These are phyloP conservation scores for Paecilomyces sp. DNA, from an alignment of 2,329 filamentous ascomycete genomes.

Conservation along the genomic window DNA sequence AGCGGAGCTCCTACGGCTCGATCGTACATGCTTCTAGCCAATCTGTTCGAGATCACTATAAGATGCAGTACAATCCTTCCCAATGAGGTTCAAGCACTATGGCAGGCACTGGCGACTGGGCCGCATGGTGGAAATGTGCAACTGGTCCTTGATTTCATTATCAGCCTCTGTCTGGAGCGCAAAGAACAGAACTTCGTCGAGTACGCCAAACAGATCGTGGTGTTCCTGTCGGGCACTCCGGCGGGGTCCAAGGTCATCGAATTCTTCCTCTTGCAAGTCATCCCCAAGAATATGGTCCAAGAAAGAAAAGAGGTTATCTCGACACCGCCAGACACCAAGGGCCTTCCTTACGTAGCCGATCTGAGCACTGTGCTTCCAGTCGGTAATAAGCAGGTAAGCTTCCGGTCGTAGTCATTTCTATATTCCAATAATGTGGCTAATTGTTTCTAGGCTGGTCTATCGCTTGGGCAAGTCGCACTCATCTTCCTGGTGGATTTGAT, in stretches of 20 bases:
- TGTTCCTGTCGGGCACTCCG: slow-evolving; percentile 81
- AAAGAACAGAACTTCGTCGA: slow-evolving; percentile 97
- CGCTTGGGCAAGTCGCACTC: slow-evolving; percentile 83
- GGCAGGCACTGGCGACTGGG: slow-evolving; percentile 91
- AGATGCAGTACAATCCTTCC: slow-evolving; percentile 81
- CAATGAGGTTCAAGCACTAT: slow-evolving; percentile 94
- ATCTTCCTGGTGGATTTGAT: slow-evolving; percentile 94
- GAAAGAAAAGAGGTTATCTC: slow-evolving; percentile 68
- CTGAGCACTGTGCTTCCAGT: slow-evolving; percentile 70
- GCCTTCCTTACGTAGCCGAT: slow-evolving; percentile 85
- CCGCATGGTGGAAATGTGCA: slow-evolving; percentile 92
- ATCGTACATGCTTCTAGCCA: slow-evolving; percentile 91
- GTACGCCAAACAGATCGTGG: slow-evolving; percentile 95
- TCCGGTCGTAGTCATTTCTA: not conserved
- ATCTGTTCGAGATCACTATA: slow-evolving; percentile 93
- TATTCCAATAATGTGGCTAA: slow-evolving; percentile 4
- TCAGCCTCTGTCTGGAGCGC: slow-evolving; percentile 83
- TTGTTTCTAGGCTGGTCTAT: slow-evolving; percentile 61
- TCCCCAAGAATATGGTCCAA: slow-evolving; percentile 93
- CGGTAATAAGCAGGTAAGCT: slow-evolving; percentile 71
- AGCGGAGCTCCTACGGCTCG: slow-evolving; percentile 83
- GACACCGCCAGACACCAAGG: slow-evolving; percentile 59
- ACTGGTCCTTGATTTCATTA: slow-evolving; percentile 92
- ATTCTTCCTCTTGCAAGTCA: slow-evolving; percentile 84
- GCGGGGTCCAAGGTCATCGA: slow-evolving; percentile 89